Conservation (phyloP, 2,329 filamentous ascomycete species). For the Penicillium sclerotiorum region DNA sequence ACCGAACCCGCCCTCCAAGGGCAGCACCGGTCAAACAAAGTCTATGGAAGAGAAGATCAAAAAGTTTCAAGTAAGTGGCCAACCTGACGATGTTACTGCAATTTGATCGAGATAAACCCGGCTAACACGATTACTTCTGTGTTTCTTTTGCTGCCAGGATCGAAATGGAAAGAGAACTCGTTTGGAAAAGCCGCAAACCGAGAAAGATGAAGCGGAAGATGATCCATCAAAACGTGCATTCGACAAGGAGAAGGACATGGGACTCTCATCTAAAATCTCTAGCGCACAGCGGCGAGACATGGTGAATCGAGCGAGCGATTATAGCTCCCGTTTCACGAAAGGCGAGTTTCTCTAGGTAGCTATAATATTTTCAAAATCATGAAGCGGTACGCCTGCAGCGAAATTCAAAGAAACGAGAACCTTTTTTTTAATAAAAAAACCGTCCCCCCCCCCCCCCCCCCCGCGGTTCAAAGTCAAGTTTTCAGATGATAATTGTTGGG, state of each 20-base stretch:
- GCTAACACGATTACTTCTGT: too few species aligned
- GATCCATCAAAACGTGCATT: constrained; percentile 89
- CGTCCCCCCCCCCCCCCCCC: too few species aligned
- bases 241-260: constrained; percentile 93
- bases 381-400: too few species aligned
- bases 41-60: constrained; percentile 50
- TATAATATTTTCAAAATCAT: background rate
- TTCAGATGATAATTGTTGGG: too few species aligned
- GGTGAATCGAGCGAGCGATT: constrained; percentile 76
- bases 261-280: constrained; percentile 70
- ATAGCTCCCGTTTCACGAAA: constrained; percentile 78
- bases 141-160: constrained; percentile 14
- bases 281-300: constrained; percentile 75
- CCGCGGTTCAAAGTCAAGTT: too few species aligned
- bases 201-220: constrained; percentile 71
- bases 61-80: constrained; percentile 58
- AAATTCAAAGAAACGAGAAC: background rate
- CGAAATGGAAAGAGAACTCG: constrained; percentile 55
- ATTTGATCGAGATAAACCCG: background rate
- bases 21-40: constrained; percentile 2
- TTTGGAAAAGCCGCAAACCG: constrained; percentile 52
- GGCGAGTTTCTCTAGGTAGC: constrained; percentile 58
- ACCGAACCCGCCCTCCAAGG: constrained; percentile 1
- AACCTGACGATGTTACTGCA: background rate
- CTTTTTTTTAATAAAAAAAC: background rate